These are phyloP conservation scores for Phlebiopsis flavidoalba DNA, from an alignment of 768 basidiomycete species.

Conservation along the genomic window DNA sequence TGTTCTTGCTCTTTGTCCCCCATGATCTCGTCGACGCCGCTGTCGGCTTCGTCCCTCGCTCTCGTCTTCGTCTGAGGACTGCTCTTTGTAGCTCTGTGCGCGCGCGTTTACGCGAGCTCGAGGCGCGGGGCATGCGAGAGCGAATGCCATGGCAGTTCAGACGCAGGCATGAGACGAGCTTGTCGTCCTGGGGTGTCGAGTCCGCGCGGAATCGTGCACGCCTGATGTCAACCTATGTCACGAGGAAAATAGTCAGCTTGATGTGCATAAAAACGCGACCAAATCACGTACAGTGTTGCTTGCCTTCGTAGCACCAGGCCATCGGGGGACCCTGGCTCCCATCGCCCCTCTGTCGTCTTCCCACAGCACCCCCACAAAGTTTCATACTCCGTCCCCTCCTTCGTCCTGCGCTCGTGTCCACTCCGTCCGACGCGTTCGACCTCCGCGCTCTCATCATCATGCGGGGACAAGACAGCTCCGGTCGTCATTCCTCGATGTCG, in stretches of 20 bases:
- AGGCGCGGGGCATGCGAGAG: constrained; percentile 18
- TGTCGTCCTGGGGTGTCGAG: constrained; percentile 63
- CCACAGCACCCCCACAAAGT: constrained; percentile 75
- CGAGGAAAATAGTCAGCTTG: not conserved
- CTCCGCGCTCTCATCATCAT: constrained; percentile 77
- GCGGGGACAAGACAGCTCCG: constrained; percentile 62
- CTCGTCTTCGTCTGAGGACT: constrained; percentile 22
- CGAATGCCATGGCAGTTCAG: constrained; percentile 48
- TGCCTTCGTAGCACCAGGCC: constrained; percentile 87
- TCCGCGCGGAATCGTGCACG: constrained; percentile 79
- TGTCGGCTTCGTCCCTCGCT: constrained; percentile 25
- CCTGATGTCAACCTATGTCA: constrained; percentile 60
- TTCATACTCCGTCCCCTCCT: constrained; percentile 36
- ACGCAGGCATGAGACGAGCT: constrained; percentile 53
- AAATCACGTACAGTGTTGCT: constrained; percentile 57
- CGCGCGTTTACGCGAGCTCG: constrained; percentile 24
- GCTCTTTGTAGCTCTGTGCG: constrained; percentile 18
- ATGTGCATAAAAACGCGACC: not conserved
- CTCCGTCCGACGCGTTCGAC: constrained; percentile 52
- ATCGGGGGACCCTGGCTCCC: constrained; percentile 79
- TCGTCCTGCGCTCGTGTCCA: constrained; percentile 24
- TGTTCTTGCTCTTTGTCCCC: constrained; percentile 12
- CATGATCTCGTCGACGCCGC: constrained; percentile 27
- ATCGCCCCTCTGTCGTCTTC: constrained; percentile 63
- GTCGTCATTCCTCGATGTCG: constrained; percentile 71